Evolutionary conservation across 2,329 filamentous ascomycete species (phyloP).

Genomic region (Talaromyces sp.): DNA sequence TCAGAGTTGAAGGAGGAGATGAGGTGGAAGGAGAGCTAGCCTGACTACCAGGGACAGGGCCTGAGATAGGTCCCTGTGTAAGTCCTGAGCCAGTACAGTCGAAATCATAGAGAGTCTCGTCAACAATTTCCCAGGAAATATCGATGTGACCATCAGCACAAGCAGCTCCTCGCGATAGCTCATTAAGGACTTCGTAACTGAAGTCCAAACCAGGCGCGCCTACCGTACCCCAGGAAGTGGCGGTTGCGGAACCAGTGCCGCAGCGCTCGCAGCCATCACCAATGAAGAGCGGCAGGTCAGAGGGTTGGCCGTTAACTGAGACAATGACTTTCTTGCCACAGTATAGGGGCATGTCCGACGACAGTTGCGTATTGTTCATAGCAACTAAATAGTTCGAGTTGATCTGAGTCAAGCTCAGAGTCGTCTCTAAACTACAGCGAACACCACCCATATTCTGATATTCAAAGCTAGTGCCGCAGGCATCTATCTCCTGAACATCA

Average conservation of each 20-base stretch:
- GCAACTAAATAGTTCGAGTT: no score
- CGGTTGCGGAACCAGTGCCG: background rate
- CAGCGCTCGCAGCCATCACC: conserved; percentile 19
- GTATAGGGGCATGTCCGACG: conserved; percentile 10
- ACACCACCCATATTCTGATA: conserved; percentile 5
- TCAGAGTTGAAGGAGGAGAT: conserved; percentile 5
- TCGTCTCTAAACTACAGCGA: no score
- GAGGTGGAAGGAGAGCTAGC: background rate
- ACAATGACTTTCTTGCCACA: conserved; percentile 19
- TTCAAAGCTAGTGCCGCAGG: conserved; percentile 15
- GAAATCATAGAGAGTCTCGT: conserved; percentile 14
- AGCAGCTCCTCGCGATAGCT: no score
- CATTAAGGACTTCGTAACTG: no score
- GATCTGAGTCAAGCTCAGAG: no score
- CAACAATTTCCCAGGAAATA: no score
- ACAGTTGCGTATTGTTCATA: no score
- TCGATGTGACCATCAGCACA: no score
- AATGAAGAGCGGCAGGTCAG: conserved; percentile 18
- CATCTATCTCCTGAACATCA: conserved; percentile 18
- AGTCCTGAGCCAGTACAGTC: background rate
- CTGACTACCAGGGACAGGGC: background rate
- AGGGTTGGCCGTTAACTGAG: conserved; percentile 16
- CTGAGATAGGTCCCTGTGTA: background rate
- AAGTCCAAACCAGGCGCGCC: no score
- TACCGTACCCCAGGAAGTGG: no score